Evolutionary conservation across 2,329 filamentous ascomycete species (phyloP).

Genomic region (Aspergillus tamarii): DNA sequence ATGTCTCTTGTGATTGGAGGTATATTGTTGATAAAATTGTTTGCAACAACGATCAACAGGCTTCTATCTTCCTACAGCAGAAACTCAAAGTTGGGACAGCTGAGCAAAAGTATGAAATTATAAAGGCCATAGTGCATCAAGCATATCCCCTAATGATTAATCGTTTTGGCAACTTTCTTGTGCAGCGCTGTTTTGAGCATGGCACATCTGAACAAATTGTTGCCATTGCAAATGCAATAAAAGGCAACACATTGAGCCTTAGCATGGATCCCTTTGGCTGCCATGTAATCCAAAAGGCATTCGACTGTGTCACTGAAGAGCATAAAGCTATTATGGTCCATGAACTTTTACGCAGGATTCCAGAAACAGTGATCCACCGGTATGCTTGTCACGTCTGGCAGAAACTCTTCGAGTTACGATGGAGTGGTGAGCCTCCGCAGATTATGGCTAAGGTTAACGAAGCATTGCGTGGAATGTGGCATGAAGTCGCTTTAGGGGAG

Average conservation of each 20-base stretch:
- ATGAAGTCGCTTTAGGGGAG: conserved; percentile 94
- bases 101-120: conserved; percentile 96
- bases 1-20: conserved; percentile 98
- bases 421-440: conserved; percentile 90
- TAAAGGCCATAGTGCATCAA: conserved; percentile 92
- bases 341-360: conserved; percentile 90
- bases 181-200: conserved; percentile 98
- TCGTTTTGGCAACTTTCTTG: conserved; percentile 96
- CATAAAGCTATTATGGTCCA: conserved; percentile 99
- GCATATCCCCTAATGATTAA: conserved; percentile 98
- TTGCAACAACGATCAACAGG: conserved; percentile 98
- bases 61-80: conserved; percentile 97
- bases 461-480: conserved; percentile 94
- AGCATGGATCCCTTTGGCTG: conserved; percentile 99
- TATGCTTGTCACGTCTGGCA: conserved; percentile 99
- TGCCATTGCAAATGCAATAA: conserved; percentile 90
- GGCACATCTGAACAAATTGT: conserved; percentile 93
- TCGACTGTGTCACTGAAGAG: conserved; percentile 94
- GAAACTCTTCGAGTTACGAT: conserved; percentile 96
- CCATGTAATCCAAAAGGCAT: conserved; percentile 97
- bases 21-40: conserved; percentile 99
- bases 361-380: conserved; percentile 96
- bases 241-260: conserved; percentile 87
- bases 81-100: conserved; percentile 95
- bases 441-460: conserved; percentile 99